Conservation (phyloP, 805 yeast species). For the Nakazawaea laoshanensis region DNA sequence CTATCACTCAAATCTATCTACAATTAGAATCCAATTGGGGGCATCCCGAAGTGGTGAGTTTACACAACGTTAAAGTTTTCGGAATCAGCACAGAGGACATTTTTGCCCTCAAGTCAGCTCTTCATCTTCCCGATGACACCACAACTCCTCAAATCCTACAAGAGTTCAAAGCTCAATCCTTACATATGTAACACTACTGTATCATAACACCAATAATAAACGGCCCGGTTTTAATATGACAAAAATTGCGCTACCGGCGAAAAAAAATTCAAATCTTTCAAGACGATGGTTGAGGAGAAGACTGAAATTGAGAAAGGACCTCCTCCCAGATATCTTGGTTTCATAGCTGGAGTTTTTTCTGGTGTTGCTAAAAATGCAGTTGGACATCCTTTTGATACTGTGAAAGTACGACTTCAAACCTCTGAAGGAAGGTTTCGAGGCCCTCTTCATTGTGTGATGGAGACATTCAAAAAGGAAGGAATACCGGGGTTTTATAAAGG, state of each 20-base stretch:
- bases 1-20: conserved; percentile 6
- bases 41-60: conserved; percentile 5
- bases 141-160: too few species aligned
- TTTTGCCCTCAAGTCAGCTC: too few species aligned
- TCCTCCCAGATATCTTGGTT: conserved; percentile 59
- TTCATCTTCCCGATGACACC: too few species aligned
- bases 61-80: conserved; percentile 10
- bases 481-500: conserved; percentile 77
- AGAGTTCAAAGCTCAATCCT: too few species aligned
- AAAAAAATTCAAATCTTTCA: neutral
- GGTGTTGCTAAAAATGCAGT: conserved; percentile 85
- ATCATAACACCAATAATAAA: too few species aligned
- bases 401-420: conserved; percentile 79
- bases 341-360: conserved; percentile 81
- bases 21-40: conserved; percentile 12
- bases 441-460: conserved; percentile 70
- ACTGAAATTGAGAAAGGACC: conserved; percentile 16
- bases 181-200: too few species aligned
- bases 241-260: too few species aligned
- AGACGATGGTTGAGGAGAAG: neutral
- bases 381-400: conserved; percentile 91
- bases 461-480: conserved; percentile 72
- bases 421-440: conserved; percentile 69
- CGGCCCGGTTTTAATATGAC: too few species aligned
- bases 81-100: conserved; percentile 8